Conservation (phyloP, 2,329 filamentous ascomycete genomes). For the Amylocarpus encephaloides region DNA sequence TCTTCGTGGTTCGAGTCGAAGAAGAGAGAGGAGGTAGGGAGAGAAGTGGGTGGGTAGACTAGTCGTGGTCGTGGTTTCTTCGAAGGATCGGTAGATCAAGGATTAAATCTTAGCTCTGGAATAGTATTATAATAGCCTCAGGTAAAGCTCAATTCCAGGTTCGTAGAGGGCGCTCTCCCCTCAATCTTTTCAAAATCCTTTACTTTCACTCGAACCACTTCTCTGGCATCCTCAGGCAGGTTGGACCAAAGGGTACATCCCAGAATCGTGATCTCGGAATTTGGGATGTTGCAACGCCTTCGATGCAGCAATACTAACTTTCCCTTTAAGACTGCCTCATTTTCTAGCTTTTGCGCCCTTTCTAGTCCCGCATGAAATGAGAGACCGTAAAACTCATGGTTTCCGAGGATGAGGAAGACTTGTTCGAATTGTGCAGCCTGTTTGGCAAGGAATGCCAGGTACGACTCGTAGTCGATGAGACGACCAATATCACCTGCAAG, state of each 20-base stretch:
- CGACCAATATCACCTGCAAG: slow-evolving; percentile 45
- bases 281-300: slow-evolving; percentile 34
- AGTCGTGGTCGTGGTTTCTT: too few relatives aligned
- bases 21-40: too few relatives aligned
- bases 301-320: slow-evolving; percentile 37
- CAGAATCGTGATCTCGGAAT: slow-evolving; percentile 36
- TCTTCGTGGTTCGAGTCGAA: too few relatives aligned
- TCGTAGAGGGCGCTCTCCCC: too few relatives aligned
- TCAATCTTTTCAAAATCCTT: slow-evolving; percentile 15
- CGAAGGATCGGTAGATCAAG: too few relatives aligned
- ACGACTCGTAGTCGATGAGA: slow-evolving; percentile 25
- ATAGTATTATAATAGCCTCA: too few relatives aligned
- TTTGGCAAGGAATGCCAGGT: slow-evolving; percentile 36
- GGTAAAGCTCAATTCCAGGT: too few relatives aligned
- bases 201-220: slow-evolving; percentile 10
- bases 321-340: slow-evolving; percentile 5
- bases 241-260: slow-evolving; percentile 46
- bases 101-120: too few relatives aligned
- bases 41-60: too few relatives aligned
- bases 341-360: slow-evolving; percentile 7
- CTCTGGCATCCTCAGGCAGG: slow-evolving; percentile 34
- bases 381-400: slow-evolving; percentile 41
- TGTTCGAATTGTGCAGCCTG: slow-evolving; percentile 37
- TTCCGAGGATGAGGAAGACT: slow-evolving; percentile 41
- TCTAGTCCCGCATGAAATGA: slow-evolving; percentile 26